These are phyloP conservation scores for Trifolium fragiferum DNA, from an alignment of 306 rosid genomes.

Conservation along the genomic window DNA sequence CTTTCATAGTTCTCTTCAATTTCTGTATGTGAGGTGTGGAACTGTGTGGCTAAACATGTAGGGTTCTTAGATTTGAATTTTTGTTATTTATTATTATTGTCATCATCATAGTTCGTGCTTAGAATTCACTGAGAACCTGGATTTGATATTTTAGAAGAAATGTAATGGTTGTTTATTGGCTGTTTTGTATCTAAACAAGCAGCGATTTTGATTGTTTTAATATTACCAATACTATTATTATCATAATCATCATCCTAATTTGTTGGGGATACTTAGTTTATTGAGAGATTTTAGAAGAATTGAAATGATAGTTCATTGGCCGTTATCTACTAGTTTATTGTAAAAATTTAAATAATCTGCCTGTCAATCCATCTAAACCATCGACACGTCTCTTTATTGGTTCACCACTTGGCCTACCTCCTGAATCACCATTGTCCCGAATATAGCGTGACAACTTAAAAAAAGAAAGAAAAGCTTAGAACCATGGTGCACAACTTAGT, in stretches of 20 bases:
- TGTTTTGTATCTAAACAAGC: not conserved
- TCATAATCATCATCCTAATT: not conserved
- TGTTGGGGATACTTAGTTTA: not conserved
- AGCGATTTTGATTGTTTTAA: not conserved
- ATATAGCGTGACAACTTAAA: too few species aligned
- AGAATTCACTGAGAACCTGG: not conserved
- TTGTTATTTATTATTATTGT: not conserved
- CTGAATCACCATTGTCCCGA: too few species aligned
- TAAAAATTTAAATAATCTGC: not conserved
- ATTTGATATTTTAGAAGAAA: conserved; percentile 1
- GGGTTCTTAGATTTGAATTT: not conserved
- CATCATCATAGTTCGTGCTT: not conserved
- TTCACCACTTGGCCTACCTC: too few species aligned
- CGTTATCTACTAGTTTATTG: too few species aligned
- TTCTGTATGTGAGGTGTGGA: not conserved
- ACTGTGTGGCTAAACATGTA: conserved; percentile 9
- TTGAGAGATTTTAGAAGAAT: not conserved
- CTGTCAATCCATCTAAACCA: not conserved
- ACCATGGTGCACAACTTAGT: not conserved
- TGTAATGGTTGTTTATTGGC: conserved; percentile 6
- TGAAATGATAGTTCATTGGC: not conserved
- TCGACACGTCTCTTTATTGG: too few species aligned
- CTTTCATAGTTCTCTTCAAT: not conserved
- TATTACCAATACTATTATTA: not conserved
- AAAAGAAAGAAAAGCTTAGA: too few species aligned